Base-by-base conservation (phyloP, 148 eudicot species). In the Cornus florida region DNA sequence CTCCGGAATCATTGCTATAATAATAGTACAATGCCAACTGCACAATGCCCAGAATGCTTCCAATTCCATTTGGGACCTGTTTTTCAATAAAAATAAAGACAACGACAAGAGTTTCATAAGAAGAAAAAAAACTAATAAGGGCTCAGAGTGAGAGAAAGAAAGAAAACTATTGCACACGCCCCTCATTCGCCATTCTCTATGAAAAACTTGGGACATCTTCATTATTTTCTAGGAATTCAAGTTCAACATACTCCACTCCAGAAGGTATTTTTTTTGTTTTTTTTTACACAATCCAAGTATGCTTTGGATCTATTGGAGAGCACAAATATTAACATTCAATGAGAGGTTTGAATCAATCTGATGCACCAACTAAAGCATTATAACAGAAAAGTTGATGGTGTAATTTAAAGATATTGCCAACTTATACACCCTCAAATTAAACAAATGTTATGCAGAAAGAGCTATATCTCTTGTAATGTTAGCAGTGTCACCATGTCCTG, bases 61-160 rank as follows among this genome's bases (percentile, higher is more conserved):
- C 91, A 28, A 86, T 86, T 75, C 89, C 91, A 75, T 88, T 88
- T 41, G 91, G 91, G 41, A 80, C 87, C 91, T 88, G 57, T 23
- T 43, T 71, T 48, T 60, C 65, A 65, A 41, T 62, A 70, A 67
- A 77, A 46, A 75, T 70, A 23, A 66, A 43, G 22, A 43, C 72
- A 56, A 69, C 73, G 68, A 28, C 41, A 62, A 38, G 7, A 13
- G 69, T 62, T 13, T 19, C 16, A 33, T 12, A 41, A 11, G 67
- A 74, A 59, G 28, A 1, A 32, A 28, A 64, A 8, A 64, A 59
- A 38, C 10, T 12, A 53, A 14, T 13, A 16, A 53, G 7, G 59
- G 19, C 12, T 12, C 19, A 53, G 28, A 28, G 28, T 1, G 28
- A 28, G 28, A 28, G 0, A 28, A 28, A 28, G 28, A 28, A 28